Conservation (phyloP, 2,329 filamentous ascomycete species). For the Exophiala aquamarina region DNA sequence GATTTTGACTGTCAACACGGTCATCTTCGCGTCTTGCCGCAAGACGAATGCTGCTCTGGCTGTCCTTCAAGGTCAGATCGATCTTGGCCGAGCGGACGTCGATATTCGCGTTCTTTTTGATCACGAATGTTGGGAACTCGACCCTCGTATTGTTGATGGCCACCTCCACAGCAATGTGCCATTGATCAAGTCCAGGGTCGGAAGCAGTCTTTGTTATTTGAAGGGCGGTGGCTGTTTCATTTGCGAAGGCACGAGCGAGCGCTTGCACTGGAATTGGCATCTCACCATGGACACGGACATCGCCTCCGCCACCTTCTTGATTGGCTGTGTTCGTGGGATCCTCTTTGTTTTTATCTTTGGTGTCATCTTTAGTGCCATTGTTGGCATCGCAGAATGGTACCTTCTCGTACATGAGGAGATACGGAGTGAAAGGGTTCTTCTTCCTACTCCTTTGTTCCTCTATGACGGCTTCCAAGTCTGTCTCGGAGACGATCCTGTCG, state of each 20-base stretch:
- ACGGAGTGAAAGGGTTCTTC: slow-evolving; percentile 13
- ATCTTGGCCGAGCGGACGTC: background rate
- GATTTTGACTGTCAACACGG: too few relatives aligned
- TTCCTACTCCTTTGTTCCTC: background rate
- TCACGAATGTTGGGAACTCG: background rate
- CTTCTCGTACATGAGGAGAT: slow-evolving; percentile 19
- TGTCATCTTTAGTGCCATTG: background rate
- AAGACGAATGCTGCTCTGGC: background rate
- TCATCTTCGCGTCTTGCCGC: too few relatives aligned
- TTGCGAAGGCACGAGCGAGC: too few relatives aligned
- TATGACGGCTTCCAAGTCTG: background rate
- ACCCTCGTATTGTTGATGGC: background rate
- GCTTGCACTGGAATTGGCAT: too few relatives aligned
- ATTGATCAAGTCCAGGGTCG: background rate
- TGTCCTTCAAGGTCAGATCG: background rate
- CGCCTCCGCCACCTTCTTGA: too few relatives aligned
- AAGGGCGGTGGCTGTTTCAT: background rate
- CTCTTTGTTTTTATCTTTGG: too few relatives aligned
- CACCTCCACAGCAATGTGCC: background rate
- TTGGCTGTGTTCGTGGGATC: too few relatives aligned
- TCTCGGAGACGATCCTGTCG: slow-evolving; percentile 1
- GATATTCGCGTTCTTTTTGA: background rate
- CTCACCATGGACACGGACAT: too few relatives aligned
- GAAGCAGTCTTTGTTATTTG: background rate
- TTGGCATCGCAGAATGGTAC: background rate